phyloP scores from a whole-genome alignment of 106 monocot genomes.

The Dendrobium officinale region DNA sequence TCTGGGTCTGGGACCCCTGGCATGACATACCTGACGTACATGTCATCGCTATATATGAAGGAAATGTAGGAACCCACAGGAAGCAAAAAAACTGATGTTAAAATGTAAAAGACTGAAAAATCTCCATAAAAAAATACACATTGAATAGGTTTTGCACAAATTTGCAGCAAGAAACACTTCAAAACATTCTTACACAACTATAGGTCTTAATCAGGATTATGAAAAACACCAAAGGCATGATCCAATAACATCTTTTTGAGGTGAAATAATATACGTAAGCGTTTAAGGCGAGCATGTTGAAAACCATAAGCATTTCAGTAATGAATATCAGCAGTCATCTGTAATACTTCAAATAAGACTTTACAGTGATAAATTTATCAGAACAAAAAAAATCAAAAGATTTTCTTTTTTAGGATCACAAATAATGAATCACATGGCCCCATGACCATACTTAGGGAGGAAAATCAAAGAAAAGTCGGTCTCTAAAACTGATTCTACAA shows the following conservation, averaged over 20 bases:
- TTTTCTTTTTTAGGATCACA: background rate
- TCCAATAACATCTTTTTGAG: background rate
- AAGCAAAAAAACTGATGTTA: background rate
- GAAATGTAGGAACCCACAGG: background rate
- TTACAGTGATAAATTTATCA: background rate
- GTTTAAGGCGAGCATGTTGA: background rate
- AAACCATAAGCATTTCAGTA: conserved; percentile 4
- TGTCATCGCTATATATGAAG: background rate
- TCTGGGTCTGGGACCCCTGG: conserved; percentile 87
- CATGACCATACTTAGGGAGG: background rate
- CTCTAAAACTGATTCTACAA: background rate
- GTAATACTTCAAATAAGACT: background rate
- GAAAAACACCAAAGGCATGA: background rate
- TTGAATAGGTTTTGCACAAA: background rate
- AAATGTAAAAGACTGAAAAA: background rate
- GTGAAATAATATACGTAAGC: background rate
- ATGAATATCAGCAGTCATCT: background rate
- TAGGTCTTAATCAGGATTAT: background rate
- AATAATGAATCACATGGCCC: background rate
- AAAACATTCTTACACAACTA: background rate
- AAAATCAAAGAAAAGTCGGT: background rate
- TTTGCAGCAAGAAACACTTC: background rate
- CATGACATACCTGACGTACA: conserved; percentile 56
- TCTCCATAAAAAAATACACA: background rate
- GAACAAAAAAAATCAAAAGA: background rate